Percentiles rank a stretch among this genome's conserved stretches.
Evolutionary conservation across 179 eudicot genomes (phyloP).

Genomic region (Vitellaria paradoxa): DNA sequence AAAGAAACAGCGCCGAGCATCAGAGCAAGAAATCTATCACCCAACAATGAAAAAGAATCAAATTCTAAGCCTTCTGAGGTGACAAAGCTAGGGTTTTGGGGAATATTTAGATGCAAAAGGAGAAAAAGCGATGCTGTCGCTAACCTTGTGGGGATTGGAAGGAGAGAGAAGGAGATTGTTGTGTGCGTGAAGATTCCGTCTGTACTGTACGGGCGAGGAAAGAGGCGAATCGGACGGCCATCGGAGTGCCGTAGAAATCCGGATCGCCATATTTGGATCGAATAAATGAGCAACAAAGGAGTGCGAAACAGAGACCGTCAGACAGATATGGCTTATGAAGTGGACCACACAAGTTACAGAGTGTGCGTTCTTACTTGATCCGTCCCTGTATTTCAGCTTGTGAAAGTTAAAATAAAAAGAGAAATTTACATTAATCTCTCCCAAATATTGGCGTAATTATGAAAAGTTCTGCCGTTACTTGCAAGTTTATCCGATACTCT

Average conservation of each 20-base stretch:
- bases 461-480: too few relatives aligned
- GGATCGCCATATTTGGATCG: conserved; percentile 7
- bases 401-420: too few relatives aligned
- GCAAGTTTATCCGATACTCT: too few relatives aligned
- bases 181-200: conserved; percentile 17
- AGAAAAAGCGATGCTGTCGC: not conserved
- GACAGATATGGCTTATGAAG: too few relatives aligned
- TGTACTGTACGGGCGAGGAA: conserved; percentile 4
- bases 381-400: too few relatives aligned
- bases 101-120: not conserved
- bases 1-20: conserved; percentile 20
- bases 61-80: too few relatives aligned
- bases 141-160: conserved; percentile 5
- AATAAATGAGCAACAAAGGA: not conserved
- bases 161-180: conserved; percentile 11
- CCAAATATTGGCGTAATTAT: too few relatives aligned
- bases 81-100: not conserved
- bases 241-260: conserved; percentile 12
- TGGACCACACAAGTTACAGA: not conserved
- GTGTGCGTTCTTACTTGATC: not conserved
- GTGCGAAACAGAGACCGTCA: not conserved
- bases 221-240: conserved; percentile 14
- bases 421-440: too few relatives aligned
- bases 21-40: conserved; percentile 25
- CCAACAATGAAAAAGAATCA: not conserved